Base-by-base conservation (phyloP, 2,329 filamentous ascomycete genomes). In the Samsoniella hepiali region DNA sequence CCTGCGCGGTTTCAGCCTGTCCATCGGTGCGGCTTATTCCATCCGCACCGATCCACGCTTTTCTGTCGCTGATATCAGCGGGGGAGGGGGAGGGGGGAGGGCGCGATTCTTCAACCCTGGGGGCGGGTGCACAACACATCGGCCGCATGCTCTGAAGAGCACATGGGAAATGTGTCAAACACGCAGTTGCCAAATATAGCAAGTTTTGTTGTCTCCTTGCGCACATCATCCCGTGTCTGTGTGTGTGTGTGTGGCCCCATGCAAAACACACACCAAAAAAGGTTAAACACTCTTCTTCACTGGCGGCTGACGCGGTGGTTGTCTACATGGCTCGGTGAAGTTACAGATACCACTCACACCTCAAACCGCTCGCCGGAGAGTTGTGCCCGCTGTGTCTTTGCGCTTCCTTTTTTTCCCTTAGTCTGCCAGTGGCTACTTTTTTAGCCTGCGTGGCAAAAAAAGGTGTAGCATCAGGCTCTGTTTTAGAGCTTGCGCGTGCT, bases 391-490 rank as follows among this genome's bases (percentile, higher is more conserved):
- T 31, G 11, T n/a, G 53, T 56, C 36, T 42, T 22, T 9, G 22
- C 4, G 15, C 13, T 42, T 56, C 44, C 36, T 34, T 53, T 53
- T 42, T 56, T 42, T 13, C 11, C 17, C 22, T n/a, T 7, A 17
- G 36, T 56, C 36, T 42, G 36, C 38, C 38, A 40, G 38, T 40
- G 38, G 15, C 13, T 5, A 3, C 22, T 22, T 27, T n/a, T 42
- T 56, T 40, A 32, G 53, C 45, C 45, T 29, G 45, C 38, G 53
- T 56, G 53, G 53, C 53, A 56, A 56, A 31, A 53, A 31, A 22
- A 34, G 15, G 7, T 13, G 36, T 40, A 36, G 22, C 55, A 47
- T 47, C 40, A 31, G 53, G 29, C 38, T 38, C 29, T 32, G 15
- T 22, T 58, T 44, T 58, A 27, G 55, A 45, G 40, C 27, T 32